These are phyloP conservation scores for Citrus maxima DNA, from an alignment of 345 rosid genomes.

Conservation along the genomic window DNA sequence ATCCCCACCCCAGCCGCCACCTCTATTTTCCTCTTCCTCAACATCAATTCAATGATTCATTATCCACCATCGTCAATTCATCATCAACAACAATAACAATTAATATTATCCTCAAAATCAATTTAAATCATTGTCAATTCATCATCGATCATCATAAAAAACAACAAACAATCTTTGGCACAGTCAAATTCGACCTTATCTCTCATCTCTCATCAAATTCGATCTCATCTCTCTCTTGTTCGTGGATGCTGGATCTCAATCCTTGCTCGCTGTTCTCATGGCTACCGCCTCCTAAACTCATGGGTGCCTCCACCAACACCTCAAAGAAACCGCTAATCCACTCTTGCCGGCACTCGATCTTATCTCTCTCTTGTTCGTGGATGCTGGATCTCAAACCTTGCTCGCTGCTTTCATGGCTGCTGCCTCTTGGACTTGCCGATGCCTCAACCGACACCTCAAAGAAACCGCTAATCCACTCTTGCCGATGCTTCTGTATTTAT, in stretches of 20 bases:
- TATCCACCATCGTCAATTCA: too few species aligned
- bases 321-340: conserved; percentile 14
- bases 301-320: conserved; percentile 36
- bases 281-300: conserved; percentile 30
- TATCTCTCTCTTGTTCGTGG: conserved; percentile 32
- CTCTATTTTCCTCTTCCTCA: too few species aligned
- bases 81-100: too few species aligned
- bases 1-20: too few species aligned
- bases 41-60: too few species aligned
- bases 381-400: conserved; percentile 71
- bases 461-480: conserved; percentile 16
- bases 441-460: conserved; percentile 25
- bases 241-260: conserved; percentile 68
- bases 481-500: rapidly evolving
- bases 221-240: not conserved
- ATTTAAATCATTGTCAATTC: too few species aligned
- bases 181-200: too few species aligned
- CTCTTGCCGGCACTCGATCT: too few species aligned
- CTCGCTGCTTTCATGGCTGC: conserved; percentile 68
- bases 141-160: too few species aligned
- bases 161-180: too few species aligned
- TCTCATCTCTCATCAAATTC: too few species aligned
- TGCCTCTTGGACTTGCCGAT: conserved; percentile 45
- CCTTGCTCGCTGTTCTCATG: conserved; percentile 86
- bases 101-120: too few species aligned